Conservation (phyloP, 75 land plant species). For the Cupressus sempervirens region DNA sequence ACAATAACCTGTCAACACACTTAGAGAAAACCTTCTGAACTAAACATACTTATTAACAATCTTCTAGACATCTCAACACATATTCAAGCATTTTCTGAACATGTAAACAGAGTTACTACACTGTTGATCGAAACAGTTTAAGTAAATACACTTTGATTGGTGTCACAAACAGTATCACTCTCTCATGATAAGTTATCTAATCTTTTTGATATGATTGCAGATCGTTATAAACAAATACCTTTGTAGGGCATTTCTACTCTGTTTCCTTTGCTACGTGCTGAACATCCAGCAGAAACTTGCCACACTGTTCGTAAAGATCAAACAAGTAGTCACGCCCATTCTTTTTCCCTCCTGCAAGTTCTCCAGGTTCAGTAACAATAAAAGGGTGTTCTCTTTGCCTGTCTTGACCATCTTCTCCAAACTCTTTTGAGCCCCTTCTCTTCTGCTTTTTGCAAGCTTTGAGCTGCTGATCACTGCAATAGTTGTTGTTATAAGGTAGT, state of each 20-base stretch:
- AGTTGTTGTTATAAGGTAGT: constrained; percentile 24
- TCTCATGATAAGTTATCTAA: no score
- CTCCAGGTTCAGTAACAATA: constrained; percentile 99
- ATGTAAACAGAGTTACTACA: background rate
- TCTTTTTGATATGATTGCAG: background rate
- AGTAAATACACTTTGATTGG: background rate
- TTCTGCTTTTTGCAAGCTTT: constrained; percentile 22
- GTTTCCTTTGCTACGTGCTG: constrained; percentile 78
- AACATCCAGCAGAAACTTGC: constrained; percentile 77
- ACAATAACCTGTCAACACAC: no score
- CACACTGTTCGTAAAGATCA: constrained; percentile 93
- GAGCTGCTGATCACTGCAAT: constrained; percentile 21
- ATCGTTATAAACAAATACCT: constrained; percentile 37
- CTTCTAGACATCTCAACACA: background rate
- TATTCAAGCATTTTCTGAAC: background rate
- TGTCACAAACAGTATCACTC: background rate
- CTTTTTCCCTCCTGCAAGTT: constrained; percentile 94
- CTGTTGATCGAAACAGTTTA: background rate
- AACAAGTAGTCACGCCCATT: constrained; percentile 94
- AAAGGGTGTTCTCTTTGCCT: constrained; percentile 95
- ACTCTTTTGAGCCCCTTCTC: constrained; percentile 27
- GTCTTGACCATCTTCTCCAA: constrained; percentile 47
- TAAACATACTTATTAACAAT: background rate
- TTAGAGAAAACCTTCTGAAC: background rate
- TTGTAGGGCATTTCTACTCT: constrained; percentile 95